Percentiles rank a stretch among this genome's conserved stretches.
These are phyloP conservation scores for Erodium trifolium DNA, from an alignment of 441 rosid species.

Conservation along the genomic window DNA sequence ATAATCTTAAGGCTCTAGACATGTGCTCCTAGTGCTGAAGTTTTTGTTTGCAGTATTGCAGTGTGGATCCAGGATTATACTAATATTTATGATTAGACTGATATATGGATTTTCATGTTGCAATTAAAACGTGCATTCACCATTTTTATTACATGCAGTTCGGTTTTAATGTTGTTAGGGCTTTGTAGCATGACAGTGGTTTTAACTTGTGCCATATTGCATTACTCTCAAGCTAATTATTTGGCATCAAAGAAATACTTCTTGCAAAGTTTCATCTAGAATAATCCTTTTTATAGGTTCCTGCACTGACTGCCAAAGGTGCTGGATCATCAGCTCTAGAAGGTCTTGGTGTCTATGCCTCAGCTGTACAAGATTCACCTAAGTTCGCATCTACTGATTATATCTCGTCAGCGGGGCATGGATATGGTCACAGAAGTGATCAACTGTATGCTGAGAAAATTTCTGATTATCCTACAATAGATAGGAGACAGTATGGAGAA, in stretches of 20 bases:
- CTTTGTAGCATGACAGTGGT: not conserved
- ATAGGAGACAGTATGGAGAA: constrained; percentile 74
- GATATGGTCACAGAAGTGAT: constrained; percentile 67
- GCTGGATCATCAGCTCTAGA: constrained; percentile 56
- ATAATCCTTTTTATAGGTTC: constrained; percentile 28
- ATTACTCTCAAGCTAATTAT: not conserved
- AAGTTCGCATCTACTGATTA: constrained; percentile 67
- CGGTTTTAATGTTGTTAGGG: not conserved
- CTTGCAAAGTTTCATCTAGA: not conserved
- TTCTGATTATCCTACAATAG: constrained; percentile 58
- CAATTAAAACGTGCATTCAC: not conserved
- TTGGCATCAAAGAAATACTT: not conserved
- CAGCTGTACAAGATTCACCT: constrained; percentile 68
- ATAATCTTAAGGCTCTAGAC: not conserved
- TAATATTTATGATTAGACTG: not conserved
- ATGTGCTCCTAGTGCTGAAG: not conserved
- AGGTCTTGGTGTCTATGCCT: constrained; percentile 55
- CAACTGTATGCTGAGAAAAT: constrained; percentile 68
- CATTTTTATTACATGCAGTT: not conserved
- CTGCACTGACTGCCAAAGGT: constrained; percentile 45
- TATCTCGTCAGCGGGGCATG: constrained; percentile 57
- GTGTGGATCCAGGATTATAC: not conserved
- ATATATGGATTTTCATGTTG: not conserved
- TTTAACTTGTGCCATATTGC: not conserved
- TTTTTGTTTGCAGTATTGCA: not conserved